A percentile compares a stretch with the other conserved stretches of the same genome.
phyloP scores from a whole-genome alignment of 2,329 filamentous ascomycete genomes.

The Boeremia lycopersici region DNA sequence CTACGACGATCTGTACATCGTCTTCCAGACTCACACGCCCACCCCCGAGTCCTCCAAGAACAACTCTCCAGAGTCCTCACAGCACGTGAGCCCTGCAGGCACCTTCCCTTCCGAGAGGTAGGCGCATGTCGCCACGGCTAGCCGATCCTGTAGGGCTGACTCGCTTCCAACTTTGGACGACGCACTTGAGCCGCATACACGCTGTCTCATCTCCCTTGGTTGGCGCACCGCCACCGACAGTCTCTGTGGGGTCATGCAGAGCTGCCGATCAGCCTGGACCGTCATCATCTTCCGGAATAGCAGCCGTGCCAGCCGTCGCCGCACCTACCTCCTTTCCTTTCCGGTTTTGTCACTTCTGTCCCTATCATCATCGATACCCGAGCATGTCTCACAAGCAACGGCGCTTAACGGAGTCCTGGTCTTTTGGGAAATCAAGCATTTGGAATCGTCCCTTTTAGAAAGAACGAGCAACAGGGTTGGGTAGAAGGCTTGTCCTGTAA shows the following conservation, averaged over 20 bases:
- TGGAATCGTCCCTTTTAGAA: neutral
- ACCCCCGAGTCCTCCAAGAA: constrained; percentile 46
- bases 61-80: constrained; percentile 46
- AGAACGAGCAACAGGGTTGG: constrained; percentile 5
- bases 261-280: constrained; percentile 7
- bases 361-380: constrained; percentile 28
- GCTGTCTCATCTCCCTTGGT: constrained; percentile 23
- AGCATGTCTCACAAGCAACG: constrained; percentile 25
- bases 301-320: constrained; percentile 1
- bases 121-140: constrained; percentile 26
- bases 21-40: constrained; percentile 49
- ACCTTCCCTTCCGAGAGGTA: constrained; percentile 41
- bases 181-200: constrained; percentile 9
- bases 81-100: constrained; percentile 44
- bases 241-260: constrained; percentile 12
- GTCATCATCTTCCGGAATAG: constrained; percentile 3
- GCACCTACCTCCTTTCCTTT: neutral
- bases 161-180: constrained; percentile 15
- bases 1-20: constrained; percentile 57
- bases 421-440: neutral
- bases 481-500: neutral
- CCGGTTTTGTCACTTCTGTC: constrained; percentile 13
- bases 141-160: constrained; percentile 16
- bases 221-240: constrained; percentile 4
- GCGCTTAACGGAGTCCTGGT: constrained; percentile 24